These are phyloP conservation scores for Areca catechu DNA, from an alignment of 176 grass and related monocot species.

Conservation along the genomic window DNA sequence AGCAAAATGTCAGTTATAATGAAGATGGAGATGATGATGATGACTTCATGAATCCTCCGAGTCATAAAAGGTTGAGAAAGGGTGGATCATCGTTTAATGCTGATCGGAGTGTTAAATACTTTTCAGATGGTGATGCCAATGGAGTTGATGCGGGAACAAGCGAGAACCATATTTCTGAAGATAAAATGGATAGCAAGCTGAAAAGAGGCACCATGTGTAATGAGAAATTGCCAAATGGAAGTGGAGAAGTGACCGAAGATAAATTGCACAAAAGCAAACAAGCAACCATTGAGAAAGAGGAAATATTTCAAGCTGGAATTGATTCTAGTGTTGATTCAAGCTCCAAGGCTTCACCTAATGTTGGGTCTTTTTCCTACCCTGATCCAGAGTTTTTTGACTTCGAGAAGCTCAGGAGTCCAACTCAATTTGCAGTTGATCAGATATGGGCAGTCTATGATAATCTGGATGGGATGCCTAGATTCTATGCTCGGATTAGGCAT, in stretches of 20 bases:
- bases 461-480: conserved; percentile 56
- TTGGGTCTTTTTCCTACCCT: conserved; percentile 22
- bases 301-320: conserved; percentile 18
- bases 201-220: conserved; percentile 6
- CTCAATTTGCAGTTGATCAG: conserved; percentile 42
- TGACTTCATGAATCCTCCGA: conserved; percentile 10
- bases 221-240: conserved; percentile 20
- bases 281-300: conserved; percentile 16
- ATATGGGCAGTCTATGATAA: conserved; percentile 70
- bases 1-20: conserved; percentile 58
- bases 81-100: conserved; percentile 6
- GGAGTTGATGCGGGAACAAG: conserved; percentile 5
- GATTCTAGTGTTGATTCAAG: too few relatives aligned
- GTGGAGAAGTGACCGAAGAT: conserved; percentile 2
- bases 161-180: conserved; percentile 16
- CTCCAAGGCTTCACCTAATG: conserved; percentile 2
- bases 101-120: conserved; percentile 14
- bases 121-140: conserved; percentile 18
- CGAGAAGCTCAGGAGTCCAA: conserved; percentile 35
- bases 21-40: conserved; percentile 31
- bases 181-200: conserved; percentile 9
- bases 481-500: conserved; percentile 60
- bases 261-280: conserved; percentile 7
- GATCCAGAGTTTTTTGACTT: conserved; percentile 73
- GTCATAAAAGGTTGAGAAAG: conserved; percentile 33